Conservation (phyloP, 2,329 filamentous ascomycete species). For the Penicillium sp. region DNA sequence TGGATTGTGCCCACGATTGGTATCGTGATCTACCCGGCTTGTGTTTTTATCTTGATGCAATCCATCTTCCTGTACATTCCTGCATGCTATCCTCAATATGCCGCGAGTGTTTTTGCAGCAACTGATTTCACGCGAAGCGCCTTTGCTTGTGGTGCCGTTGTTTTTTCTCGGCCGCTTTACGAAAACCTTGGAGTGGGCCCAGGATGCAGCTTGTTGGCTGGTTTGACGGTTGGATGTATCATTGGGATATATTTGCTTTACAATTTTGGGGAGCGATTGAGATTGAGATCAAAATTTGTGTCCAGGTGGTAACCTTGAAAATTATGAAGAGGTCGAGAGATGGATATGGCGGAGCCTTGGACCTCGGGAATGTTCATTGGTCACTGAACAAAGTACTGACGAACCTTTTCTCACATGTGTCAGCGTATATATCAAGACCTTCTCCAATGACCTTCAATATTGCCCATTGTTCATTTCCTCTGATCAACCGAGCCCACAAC, state of each 20-base stretch:
- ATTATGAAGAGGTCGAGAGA: neutral
- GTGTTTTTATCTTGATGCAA: conserved; percentile 43
- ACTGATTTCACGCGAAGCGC: conserved; percentile 35
- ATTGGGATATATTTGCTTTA: conserved; percentile 22
- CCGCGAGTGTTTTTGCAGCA: conserved; percentile 34
- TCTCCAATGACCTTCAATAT: conserved; percentile 46
- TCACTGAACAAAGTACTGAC: neutral
- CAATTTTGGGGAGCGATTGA: conserved; percentile 13
- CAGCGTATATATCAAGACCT: conserved; percentile 36
- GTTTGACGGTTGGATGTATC: conserved; percentile 29
- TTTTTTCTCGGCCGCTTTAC: conserved; percentile 32
- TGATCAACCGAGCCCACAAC: conserved; percentile 15
- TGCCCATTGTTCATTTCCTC: conserved; percentile 44
- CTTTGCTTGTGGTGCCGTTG: conserved; percentile 37
- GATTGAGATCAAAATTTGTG: conserved; percentile 10
- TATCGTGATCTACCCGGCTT: conserved; percentile 38
- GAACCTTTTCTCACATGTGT: neutral
- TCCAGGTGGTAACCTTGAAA: conserved; percentile 2
- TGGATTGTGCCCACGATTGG: conserved; percentile 41
- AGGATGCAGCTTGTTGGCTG: conserved; percentile 35
- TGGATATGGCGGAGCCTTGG: too few species aligned
- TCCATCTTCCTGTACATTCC: conserved; percentile 40
- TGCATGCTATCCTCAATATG: conserved; percentile 26
- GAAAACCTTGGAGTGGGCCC: conserved; percentile 28
- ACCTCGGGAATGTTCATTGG: neutral